These are phyloP conservation scores for Acanthochlamys bracteata DNA, from an alignment of 106 monocot genomes.

Conservation along the genomic window DNA sequence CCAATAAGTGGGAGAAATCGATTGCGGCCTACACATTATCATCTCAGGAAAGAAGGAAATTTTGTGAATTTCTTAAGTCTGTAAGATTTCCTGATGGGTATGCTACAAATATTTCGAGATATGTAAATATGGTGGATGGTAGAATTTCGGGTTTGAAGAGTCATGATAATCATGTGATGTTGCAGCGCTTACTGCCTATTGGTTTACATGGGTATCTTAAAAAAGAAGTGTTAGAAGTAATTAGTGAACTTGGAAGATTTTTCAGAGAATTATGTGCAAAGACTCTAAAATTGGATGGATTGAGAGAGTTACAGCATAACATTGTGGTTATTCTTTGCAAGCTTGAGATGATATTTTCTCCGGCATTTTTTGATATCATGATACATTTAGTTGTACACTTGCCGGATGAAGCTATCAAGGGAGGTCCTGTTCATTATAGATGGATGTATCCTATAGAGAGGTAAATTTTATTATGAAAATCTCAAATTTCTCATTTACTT, in stretches of 20 bases:
- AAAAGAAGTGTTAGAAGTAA: not conserved
- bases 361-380: not conserved
- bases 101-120: conserved; percentile 7
- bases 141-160: conserved; percentile 7
- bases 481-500: not conserved
- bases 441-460: not conserved
- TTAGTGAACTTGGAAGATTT: conserved; percentile 9
- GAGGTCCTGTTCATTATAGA: not conserved
- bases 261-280: conserved; percentile 12
- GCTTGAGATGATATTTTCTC: not conserved
- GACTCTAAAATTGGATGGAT: not conserved
- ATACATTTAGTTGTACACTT: not conserved
- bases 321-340: not conserved
- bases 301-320: not conserved
- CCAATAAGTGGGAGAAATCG: not conserved
- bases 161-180: conserved; percentile 12
- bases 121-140: not conserved
- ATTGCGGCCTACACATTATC: not conserved
- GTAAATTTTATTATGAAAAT: not conserved
- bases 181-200: conserved; percentile 4
- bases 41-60: not conserved
- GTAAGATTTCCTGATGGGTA: conserved; percentile 8
- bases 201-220: not conserved
- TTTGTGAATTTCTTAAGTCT: not conserved
- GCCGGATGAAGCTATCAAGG: not conserved